Evolutionary conservation across 2,329 filamentous ascomycete species (phyloP), one percentile per base, ranked within the genome.

Genomic region (Davidsoniella neocaledoniae): DNA sequence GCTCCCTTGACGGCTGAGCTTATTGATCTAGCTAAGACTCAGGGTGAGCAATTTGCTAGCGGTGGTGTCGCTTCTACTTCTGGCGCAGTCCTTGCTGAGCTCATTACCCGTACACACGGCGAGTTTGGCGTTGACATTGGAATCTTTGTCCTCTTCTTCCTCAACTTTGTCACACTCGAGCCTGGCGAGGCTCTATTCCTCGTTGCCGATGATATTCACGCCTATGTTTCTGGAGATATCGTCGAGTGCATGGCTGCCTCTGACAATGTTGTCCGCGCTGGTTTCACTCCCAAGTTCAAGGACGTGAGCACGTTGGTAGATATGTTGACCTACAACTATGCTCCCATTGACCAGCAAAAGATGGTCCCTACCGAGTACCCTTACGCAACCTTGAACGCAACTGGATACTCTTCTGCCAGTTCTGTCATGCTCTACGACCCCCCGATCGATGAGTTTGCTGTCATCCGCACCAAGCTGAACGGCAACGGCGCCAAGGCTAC

Each of bases 181-280:
- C 78, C 88, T 1, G 91, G 91, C 48, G 90, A 98, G 67, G 91
- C 90, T 7, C 83, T 98, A 71, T 98, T 96, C 68, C 73, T 98
- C 36, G 86, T 86, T 59, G 91, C 91, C 5, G 90, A 98, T 60
- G 91, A 96, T 60, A 96, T 96, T 58, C 91, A 98, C 63, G 91
- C 91, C 45, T 98, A 98, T 64, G 68, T 93, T 41, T 86, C 81
- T 2, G 86, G 86, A 53, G 90, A 98, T 61, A 94, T 98, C 57
- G 87, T 98, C 62, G 91, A 98, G 67, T 98, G 91, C 71, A 98
- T 98, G 91, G 91, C 91, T 0, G 83, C 86, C 7, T 94, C 86
- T n/a, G 91, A 98, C 73, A 98, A 98, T 57, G 91, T 98, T 36
- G 88, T 98, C 47, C 86, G 91, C 50, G 91, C 91, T 0, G 91